Base-by-base conservation (phyloP, 805 yeast species). In the Cyberlindnera japonica region DNA sequence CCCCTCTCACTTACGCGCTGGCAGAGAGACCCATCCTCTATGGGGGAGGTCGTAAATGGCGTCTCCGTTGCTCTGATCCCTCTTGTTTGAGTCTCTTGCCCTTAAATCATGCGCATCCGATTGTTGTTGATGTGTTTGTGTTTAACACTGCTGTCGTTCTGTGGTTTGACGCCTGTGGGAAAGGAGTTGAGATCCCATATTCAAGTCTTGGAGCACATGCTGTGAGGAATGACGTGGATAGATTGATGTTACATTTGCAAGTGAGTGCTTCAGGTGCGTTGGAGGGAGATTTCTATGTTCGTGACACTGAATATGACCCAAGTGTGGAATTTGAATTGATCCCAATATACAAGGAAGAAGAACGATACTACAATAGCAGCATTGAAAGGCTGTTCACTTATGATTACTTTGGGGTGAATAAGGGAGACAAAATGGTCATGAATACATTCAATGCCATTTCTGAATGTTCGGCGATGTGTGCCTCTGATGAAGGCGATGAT, bases 1-100 rank as follows among this genome's bases (percentile, higher is more conserved):
- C 57, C 1, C 58, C 54, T 15, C 41, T 34, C 27, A 26, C 36
- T 11, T 47, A 48, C 43, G 42, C 57, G 6, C 33, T 49, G 12
- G 46, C 48, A 13, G 64, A 61, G 18, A 40, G 48, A n/a, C 62
- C 65, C 1, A 47, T 68, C 1, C 47, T 68, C 15, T 61, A 59
- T 35, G 74, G 70, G 4, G 74, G 74, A 4, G 72, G 74, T 1
- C 55, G 72, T 22, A 60, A 65, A 19, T 54, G 68, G 48, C 35
- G 51, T 1, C 40, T 56, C 4, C 27, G 29, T 11, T 34, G 50
- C 11, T 42, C 51, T 5, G 47, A 45, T 24, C 23, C 41, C 3
- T 35, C 46, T 4, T 37, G 45, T 4, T 22, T 51, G 16, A 38
- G 34, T 12, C 43, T 34, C 26, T 39, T 50, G 13, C 47, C 47